Conservation (phyloP, 139 green algal genomes). For the Medakamo hakoo region DNA sequence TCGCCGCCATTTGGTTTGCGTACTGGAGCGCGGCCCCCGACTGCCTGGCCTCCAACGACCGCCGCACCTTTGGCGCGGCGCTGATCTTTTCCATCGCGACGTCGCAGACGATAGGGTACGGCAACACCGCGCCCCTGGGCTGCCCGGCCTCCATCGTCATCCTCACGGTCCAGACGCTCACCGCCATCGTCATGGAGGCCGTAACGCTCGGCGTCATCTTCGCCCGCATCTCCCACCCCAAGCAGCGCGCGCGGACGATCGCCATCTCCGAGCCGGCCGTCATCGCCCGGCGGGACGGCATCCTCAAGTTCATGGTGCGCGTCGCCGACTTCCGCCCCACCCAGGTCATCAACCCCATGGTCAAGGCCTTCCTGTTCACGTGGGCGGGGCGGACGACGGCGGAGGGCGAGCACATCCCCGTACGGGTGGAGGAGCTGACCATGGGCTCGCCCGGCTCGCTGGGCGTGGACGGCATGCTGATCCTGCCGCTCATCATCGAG, state of each 20-base stretch:
- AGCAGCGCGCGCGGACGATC: conserved; percentile 62
- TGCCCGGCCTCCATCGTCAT: conserved; percentile 46
- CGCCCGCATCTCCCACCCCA: conserved; percentile 57
- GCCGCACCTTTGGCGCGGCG: conserved; percentile 23
- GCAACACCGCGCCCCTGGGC: conserved; percentile 43
- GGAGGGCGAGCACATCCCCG: conserved; percentile 65
- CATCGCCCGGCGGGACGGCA: conserved; percentile 60
- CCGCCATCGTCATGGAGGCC: conserved; percentile 49
- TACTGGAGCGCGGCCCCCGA: conserved; percentile 16
- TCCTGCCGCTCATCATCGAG: conserved; percentile 64
- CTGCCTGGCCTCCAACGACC: conserved; percentile 33
- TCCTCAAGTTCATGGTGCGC: conserved; percentile 86
- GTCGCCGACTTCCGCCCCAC: conserved; percentile 48
- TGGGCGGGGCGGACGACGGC: conserved; percentile 48
- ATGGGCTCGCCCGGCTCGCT: neutral
- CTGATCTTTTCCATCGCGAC: conserved; percentile 53
- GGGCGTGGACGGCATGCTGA: conserved; percentile 55
- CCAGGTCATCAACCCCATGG: conserved; percentile 25
- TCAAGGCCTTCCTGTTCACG: conserved; percentile 52
- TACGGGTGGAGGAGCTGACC: neutral
- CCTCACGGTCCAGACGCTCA: conserved; percentile 51
- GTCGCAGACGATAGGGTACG: conserved; percentile 67
- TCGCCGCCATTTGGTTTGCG: conserved; percentile 5
- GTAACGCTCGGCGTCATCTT: conserved; percentile 68
- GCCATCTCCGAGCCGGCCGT: conserved; percentile 62